Base-by-base conservation (phyloP, 2,329 filamentous ascomycete species). In the Lachnellula cervina region DNA sequence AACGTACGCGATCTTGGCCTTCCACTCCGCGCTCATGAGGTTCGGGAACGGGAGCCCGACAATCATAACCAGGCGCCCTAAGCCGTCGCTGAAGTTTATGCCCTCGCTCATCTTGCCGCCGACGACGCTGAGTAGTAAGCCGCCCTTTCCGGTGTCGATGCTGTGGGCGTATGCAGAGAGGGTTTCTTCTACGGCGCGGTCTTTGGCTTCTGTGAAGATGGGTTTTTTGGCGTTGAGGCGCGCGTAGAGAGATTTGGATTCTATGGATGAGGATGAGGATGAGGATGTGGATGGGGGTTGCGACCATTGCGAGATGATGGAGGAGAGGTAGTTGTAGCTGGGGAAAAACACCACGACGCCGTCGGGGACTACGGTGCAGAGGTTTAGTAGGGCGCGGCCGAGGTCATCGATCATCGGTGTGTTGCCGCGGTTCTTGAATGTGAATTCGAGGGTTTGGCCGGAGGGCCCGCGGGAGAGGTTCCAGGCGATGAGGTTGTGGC, bases 61-160 rank as follows among this genome's bases (percentile, higher is more conserved):
- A n/a, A 97, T 88, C 14, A 96, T 77, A 8, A 99, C 91, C 52
- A 89, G 93, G 25, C 94, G 86, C 1, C 94, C 94, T 0, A 99
- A 83, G 3, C 81, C 79, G 73, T 99, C 92, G 0, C 90, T 93
- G 74, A 99, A 99, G 73, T 99, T 99, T 75, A 99, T 99, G 62
- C 94, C 94, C 73, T 99, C 94, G 56, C 90, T 96, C 74, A 99
- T 87, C 63, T 93, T 96, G 14, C 94, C 94, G 53, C 93, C 93
- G 2, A 99, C 87, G 3, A 99, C 92, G 52, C 90, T 92, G 25
- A 99, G 81, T 0, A 99, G 80, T 0, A 97, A 74, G 0, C 89
- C 93, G 0, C 92, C 92, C 48, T 80, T 77, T 2, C 71, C 78
- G 42, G 68, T 73, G 64, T 70, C 77, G 38, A 97, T 86, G 3